Evolutionary conservation across 257 asterid species (phyloP).

Genomic region (Solanum medicagineum): DNA sequence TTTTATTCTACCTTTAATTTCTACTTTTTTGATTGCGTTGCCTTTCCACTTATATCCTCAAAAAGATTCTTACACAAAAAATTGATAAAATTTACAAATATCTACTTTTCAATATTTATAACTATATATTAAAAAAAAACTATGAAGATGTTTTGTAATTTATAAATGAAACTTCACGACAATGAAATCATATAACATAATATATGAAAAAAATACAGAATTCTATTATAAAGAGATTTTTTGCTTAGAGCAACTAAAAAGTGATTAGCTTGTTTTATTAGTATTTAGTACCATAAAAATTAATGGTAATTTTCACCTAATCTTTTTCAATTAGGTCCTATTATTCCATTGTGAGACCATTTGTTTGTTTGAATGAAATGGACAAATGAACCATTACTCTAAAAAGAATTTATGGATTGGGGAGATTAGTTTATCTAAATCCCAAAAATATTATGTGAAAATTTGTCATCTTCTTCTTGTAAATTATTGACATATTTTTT

Average conservation of each 20-base stretch:
- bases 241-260: no score
- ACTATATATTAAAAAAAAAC: no score
- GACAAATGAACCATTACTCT: background rate
- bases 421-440: background rate
- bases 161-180: no score
- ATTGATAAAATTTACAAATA: no score
- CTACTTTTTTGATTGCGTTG: background rate
- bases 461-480: background rate
- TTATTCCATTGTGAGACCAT: background rate
- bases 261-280: no score
- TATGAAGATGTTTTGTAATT: no score
- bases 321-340: background rate
- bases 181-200: no score
- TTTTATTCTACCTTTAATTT: background rate
- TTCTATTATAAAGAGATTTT: no score
- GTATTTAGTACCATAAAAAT: background rate
- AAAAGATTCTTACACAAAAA: background rate
- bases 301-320: background rate
- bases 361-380: background rate
- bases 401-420: background rate
- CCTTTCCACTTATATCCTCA: background rate
- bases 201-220: no score
- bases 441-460: background rate
- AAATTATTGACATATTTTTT: no score
- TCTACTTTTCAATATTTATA: no score